A percentile compares a stretch with the other conserved stretches of the same genome.
Evolutionary conservation across 345 rosid species (phyloP).

Genomic region (Syzygium aromaticum): DNA sequence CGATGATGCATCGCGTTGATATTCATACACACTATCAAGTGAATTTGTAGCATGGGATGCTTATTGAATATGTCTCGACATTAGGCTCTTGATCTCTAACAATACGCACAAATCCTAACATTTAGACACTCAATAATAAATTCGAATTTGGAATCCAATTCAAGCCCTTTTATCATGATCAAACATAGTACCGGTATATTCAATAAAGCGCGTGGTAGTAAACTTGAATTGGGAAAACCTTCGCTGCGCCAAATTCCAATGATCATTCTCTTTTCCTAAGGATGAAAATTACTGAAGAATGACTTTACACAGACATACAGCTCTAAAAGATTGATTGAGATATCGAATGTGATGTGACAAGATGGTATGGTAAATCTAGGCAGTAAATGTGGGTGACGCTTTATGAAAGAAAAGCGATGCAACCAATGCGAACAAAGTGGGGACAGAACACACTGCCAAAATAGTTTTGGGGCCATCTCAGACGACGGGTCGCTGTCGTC

Average conservation of each 20-base stretch:
- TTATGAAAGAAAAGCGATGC: not conserved
- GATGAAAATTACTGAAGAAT: not conserved
- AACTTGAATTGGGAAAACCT: too few species aligned
- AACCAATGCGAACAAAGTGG: not conserved
- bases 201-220: not conserved
- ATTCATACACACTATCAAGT: not conserved
- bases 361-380: not conserved
- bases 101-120: not conserved
- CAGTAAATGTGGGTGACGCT: not conserved
- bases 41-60: rapidly evolving
- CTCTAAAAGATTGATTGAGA: not conserved
- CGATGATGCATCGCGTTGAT: not conserved
- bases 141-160: not conserved
- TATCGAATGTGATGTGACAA: not conserved
- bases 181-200: not conserved
- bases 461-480: not conserved
- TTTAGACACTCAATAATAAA: not conserved
- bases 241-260: not conserved
- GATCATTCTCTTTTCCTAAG: not conserved
- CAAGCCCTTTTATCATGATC: not conserved
- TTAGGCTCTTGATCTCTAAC: not conserved
- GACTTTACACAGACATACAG: not conserved
- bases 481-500: not conserved
- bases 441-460: not conserved
- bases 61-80: not conserved